Evolutionary conservation across 2,329 filamentous ascomycete species (phyloP).

Genomic region (Penicillium hordei): DNA sequence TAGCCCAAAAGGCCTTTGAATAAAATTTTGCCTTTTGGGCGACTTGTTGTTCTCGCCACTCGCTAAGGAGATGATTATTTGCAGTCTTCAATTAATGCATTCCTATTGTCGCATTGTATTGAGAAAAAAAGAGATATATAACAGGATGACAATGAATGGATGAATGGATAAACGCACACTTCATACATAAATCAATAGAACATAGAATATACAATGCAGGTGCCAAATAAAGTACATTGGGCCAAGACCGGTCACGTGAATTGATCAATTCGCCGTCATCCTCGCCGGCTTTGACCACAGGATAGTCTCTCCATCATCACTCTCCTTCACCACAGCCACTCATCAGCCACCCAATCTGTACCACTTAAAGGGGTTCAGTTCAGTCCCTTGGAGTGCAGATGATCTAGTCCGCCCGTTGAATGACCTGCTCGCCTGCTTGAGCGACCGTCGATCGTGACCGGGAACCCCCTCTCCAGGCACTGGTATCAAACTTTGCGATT

Average conservation of each 20-base stretch:
- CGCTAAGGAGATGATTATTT: not conserved
- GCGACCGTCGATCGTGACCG: conserved; percentile 36
- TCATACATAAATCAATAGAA: not conserved
- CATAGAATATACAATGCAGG: conserved; percentile 4
- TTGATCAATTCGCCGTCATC: conserved; percentile 13
- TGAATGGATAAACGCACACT: not conserved
- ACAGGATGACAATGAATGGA: not conserved
- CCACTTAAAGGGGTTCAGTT: conserved; percentile 15
- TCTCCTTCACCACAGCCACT: conserved; percentile 16
- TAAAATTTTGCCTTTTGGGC: not conserved
- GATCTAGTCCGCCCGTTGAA: conserved; percentile 34
- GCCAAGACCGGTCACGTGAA: conserved; percentile 13
- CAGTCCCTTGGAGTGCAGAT: conserved; percentile 35
- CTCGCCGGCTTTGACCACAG: conserved; percentile 20
- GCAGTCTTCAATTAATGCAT: not conserved
- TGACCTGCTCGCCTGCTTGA: conserved; percentile 36
- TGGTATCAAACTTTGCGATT: conserved; percentile 21
- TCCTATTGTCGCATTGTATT: not conserved
- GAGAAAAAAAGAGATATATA: not conserved
- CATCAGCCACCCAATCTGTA: conserved; percentile 17
- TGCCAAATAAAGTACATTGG: conserved; percentile 7
- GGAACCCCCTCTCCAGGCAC: conserved; percentile 28
- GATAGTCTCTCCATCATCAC: conserved; percentile 20
- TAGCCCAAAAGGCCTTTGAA: not conserved
- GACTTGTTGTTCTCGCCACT: not conserved